A percentile compares a stretch with the other conserved stretches of the same genome.
phyloP scores from a whole-genome alignment of 164 flowering plant genomes.

The Macadamia integrifolia region DNA sequence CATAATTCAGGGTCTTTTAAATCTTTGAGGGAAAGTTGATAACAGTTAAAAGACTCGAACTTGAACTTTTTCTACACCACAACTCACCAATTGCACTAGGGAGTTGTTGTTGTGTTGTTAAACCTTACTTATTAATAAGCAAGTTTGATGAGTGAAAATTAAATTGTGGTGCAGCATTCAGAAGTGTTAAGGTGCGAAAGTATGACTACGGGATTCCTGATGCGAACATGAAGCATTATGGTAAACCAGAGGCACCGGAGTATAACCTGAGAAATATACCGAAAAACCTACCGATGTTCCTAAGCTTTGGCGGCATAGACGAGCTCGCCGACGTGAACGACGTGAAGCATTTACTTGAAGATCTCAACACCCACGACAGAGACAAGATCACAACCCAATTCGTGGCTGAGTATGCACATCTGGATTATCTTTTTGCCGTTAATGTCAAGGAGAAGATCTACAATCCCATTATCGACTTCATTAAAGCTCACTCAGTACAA shows the following conservation, averaged over 20 bases:
- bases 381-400: constrained; percentile 50
- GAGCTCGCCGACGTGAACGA: constrained; percentile 50
- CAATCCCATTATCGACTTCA: constrained; percentile 42
- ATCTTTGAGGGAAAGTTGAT: too few species aligned
- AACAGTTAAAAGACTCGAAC: too few species aligned
- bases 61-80: too few species aligned
- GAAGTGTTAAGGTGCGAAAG: too few species aligned
- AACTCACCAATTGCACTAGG: too few species aligned
- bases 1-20: too few species aligned
- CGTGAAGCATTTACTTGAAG: constrained; percentile 41
- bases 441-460: constrained; percentile 54
- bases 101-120: too few species aligned
- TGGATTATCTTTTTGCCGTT: constrained; percentile 60
- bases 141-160: too few species aligned
- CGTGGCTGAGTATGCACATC: constrained; percentile 57
- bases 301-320: constrained; percentile 66
- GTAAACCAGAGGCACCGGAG: constrained; percentile 38
- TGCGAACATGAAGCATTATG: constrained; percentile 26
- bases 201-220: too few species aligned
- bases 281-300: constrained; percentile 47
- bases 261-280: constrained; percentile 63
- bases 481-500: constrained; percentile 21
- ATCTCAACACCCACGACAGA: constrained; percentile 49
- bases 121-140: too few species aligned
- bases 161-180: too few species aligned